Evolutionary conservation across 169 alveolate genomes (phyloP).

Genomic region (Plasmodium inui): DNA sequence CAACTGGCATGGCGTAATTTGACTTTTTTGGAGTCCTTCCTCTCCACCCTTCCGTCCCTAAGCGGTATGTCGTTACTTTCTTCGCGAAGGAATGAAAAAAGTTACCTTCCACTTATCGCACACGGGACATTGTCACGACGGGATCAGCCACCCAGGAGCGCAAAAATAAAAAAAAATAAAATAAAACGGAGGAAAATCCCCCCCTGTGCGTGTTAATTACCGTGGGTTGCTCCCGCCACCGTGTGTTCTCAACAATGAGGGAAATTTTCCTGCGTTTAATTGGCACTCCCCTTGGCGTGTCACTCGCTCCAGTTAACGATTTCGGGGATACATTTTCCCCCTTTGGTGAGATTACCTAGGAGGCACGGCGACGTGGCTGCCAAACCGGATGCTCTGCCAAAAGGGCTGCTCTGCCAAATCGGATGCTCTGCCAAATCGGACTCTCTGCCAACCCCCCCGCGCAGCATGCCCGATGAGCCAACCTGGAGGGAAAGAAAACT

Average conservation of each 20-base stretch:
- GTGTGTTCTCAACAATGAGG: neutral
- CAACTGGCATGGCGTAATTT: neutral
- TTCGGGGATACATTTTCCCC: neutral
- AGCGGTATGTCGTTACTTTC: neutral
- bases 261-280: neutral
- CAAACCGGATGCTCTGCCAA: neutral
- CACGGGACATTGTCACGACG: neutral
- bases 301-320: neutral
- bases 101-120: neutral
- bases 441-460: neutral
- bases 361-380: neutral
- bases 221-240: neutral
- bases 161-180: neutral
- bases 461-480: neutral
- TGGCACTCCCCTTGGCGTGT: neutral
- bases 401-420: neutral
- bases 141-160: neutral
- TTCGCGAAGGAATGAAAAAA: neutral
- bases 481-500: constrained; percentile 11
- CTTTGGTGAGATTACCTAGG: neutral
- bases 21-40: neutral
- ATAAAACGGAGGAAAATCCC: neutral
- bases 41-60: neutral
- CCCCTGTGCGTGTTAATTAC: neutral
- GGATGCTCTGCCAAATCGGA: neutral